Evolutionary conservation across 345 rosid species (phyloP), one percentile per base, ranked within the genome.

Genomic region (Mangifera indica): DNA sequence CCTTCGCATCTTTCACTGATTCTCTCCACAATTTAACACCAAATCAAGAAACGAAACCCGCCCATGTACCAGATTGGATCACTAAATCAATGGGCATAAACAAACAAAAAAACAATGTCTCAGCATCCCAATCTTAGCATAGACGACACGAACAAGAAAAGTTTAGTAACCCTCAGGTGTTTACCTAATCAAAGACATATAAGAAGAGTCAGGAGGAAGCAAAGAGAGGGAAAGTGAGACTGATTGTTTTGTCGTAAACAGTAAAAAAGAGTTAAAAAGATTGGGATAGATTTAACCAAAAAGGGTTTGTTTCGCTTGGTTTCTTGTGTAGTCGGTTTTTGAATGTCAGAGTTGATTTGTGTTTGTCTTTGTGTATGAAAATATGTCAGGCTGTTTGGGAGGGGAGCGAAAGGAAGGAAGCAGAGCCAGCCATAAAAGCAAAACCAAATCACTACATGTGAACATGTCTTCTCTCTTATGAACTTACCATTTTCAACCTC

Each of bases 1-100:
- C 89, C 96, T 79, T 87, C 90, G 81, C 98, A 89, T 89, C 92
- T 82, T 86, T 78, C 54, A 76, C 68, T 71, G 74, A 80, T 71
- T 63, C 67, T 62, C 81, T 72, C 77, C 82, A 71, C 84, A 78
- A 78, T 81, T 86, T 77, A 83, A 81, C 82, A 74, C 78, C 77
- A 48, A 74, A 78, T 81, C 83, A 76, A 77, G 80, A 81, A 74
- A 71, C 64, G 63, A 55, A 67, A 57, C 64, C 66, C 21, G 59
- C 65, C 75, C 82, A 75, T 80, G 49, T 64, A 66, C 66, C 66
- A 66, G 71, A 78, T 81, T 77, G 56, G 58, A 72, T 66, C 56
- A 72, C 24, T 18, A 37, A 42, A 55, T 49, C 11, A 53, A 22
- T 2, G 12, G 29, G 20, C 17, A 12, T 45, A 71, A 49, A 48